Evolutionary conservation across 805 yeast species (phyloP), one percentile per base, ranked within the genome.

Genomic region (Grigorovia yakushimaensis): DNA sequence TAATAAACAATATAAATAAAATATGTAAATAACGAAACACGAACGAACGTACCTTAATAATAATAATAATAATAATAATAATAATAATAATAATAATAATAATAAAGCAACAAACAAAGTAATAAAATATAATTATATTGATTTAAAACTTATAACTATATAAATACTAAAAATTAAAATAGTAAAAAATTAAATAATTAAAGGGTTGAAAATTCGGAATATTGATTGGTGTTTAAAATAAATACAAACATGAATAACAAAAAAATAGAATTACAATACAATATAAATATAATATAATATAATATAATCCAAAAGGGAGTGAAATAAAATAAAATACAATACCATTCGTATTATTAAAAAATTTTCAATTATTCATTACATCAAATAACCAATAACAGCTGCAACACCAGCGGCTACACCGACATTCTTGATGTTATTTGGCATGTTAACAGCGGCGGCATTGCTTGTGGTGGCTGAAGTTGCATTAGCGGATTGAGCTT

Each of bases 311-410:
- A 15, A 27, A 27, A 27, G 9, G 13, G 13, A 27, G 33, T 27
- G 9, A 36, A 23, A 13, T 11, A 18, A 37, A 24, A 37, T 13
- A 41, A 21, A 19, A 47, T 24, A 18, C 35, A 38, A n/a, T n/a
- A n/a, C n/a, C n/a, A n/a, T n/a, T n/a, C n/a, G n/a, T n/a, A n/a
- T n/a, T n/a, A n/a, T n/a, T n/a, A n/a, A n/a, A n/a, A n/a, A n/a
- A n/a, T n/a, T n/a, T n/a, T n/a, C n/a, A n/a, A n/a, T n/a, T n/a
- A n/a, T n/a, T n/a, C n/a, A 22, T 24, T 43, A 38, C 24, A 35
- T 39, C 41, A 52, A 15, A 51, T 41, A 45, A 43, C 54, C 56
- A 17, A 53, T 10, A 27, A 46, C 54, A 39, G 54, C 56, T 3
- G 54, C 56, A 3, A 50, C 36, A 20, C 43, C 39, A 15, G 55